These are phyloP conservation scores for Boletus coffeatus DNA, from an alignment of 1,284 basidiomycete genomes.

Conservation along the genomic window DNA sequence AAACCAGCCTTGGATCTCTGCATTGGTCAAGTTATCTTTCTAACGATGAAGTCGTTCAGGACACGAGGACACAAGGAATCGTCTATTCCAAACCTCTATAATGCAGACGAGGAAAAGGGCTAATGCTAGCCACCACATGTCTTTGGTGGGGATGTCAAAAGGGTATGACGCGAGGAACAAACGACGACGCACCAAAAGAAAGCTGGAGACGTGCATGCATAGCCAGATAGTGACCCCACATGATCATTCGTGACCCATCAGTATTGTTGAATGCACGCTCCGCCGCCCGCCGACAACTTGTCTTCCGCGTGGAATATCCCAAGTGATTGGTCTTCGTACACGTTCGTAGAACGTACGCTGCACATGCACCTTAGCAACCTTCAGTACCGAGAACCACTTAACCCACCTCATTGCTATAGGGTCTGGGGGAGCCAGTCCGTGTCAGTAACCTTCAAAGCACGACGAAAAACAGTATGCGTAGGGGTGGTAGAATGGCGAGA, in stretches of 20 bases:
- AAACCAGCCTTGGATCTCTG: slow-evolving; percentile 58
- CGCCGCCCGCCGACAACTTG: slow-evolving; percentile 37
- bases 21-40: slow-evolving; percentile 53
- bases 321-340: slow-evolving; percentile 89
- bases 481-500: no score
- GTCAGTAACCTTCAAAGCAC: slow-evolving; percentile 6
- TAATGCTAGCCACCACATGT: slow-evolving; percentile 87
- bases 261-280: slow-evolving; percentile 41
- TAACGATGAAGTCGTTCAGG: slow-evolving; percentile 26
- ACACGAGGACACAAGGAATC: neutral
- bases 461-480: slow-evolving; percentile 33
- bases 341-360: slow-evolving; percentile 95
- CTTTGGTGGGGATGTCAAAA: slow-evolving; percentile 33
- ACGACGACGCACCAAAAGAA: slow-evolving; percentile 62
- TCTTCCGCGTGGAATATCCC: slow-evolving; percentile 64
- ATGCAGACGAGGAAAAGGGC: slow-evolving; percentile 83
- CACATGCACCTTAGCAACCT: slow-evolving; percentile 3
- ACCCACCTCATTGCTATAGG: slow-evolving; percentile 69
- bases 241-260: slow-evolving; percentile 45
- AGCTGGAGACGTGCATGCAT: slow-evolving; percentile 84
- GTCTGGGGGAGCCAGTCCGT: slow-evolving; percentile 35
- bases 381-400: neutral
- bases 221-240: slow-evolving; percentile 74
- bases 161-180: neutral
- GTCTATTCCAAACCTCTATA: slow-evolving; percentile 58